Evolutionary conservation across 2,329 filamentous ascomycete species (phyloP).

Genomic region (Botrytis cinerea): DNA sequence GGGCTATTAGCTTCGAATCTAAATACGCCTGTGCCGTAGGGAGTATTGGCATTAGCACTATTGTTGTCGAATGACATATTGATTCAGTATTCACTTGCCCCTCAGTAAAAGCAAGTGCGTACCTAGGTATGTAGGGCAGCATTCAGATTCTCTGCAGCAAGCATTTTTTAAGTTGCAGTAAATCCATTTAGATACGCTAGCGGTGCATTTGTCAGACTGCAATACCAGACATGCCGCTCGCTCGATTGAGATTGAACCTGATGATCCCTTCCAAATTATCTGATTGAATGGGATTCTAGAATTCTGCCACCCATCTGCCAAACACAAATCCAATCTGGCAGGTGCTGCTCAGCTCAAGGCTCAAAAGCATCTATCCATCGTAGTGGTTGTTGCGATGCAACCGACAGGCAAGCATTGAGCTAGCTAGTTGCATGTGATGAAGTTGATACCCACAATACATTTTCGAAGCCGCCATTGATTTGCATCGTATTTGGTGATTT

Average conservation of each 20-base stretch:
- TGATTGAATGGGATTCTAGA: neutral
- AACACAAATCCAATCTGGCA: conserved; percentile 5
- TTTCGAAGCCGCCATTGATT: neutral
- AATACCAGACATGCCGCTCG: neutral
- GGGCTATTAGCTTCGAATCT: neutral
- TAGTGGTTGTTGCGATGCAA: neutral
- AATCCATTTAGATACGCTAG: neutral
- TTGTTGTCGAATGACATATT: neutral
- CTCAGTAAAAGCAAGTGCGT: neutral
- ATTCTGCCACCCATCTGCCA: neutral
- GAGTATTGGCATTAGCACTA: neutral
- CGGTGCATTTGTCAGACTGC: neutral
- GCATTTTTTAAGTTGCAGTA: neutral
- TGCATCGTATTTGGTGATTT: neutral
- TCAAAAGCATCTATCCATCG: neutral
- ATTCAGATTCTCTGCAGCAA: neutral
- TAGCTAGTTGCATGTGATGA: conserved; percentile 6
- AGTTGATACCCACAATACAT: neutral
- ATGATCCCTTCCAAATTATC: conserved; percentile 1
- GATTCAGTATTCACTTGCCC: neutral
- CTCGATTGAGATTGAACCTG: neutral
- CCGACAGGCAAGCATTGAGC: neutral
- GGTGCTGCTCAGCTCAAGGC: conserved; percentile 12
- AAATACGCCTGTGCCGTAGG: neutral
- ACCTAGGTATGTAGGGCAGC: neutral